These are phyloP conservation scores for Cladosporium phlei DNA, from an alignment of 2,329 filamentous ascomycete species.

Conservation along the genomic window DNA sequence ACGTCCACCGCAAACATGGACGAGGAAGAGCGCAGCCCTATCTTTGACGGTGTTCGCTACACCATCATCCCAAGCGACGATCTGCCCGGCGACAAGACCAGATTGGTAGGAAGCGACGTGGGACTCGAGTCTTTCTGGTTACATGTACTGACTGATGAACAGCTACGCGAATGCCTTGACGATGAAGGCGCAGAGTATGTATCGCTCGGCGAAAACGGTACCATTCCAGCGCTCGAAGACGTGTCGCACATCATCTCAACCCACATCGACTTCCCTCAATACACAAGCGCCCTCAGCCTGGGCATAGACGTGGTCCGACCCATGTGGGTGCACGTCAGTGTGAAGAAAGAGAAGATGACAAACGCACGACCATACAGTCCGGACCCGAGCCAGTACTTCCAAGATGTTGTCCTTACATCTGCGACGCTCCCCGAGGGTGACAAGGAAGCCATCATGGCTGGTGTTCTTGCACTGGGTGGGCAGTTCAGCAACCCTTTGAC, in stretches of 20 bases:
- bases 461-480: slow-evolving; percentile 83
- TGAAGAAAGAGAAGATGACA: slow-evolving; percentile 64
- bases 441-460: slow-evolving; percentile 86
- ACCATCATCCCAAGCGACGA: slow-evolving; percentile 40
- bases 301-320: slow-evolving; percentile 82
- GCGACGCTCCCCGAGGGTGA: slow-evolving; percentile 80
- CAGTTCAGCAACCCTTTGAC: slow-evolving; percentile 68
- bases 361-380: slow-evolving; percentile 83
- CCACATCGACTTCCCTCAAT: slow-evolving; percentile 89
- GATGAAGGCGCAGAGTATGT: slow-evolving; percentile 43
- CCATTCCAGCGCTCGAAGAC: slow-evolving; percentile 38
- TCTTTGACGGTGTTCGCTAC: slow-evolving; percentile 39
- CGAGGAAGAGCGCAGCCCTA: slow-evolving; percentile 2
- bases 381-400: slow-evolving; percentile 85
- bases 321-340: slow-evolving; percentile 69
- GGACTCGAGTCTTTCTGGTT: no score
- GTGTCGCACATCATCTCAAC: slow-evolving; percentile 66
- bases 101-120: neutral
- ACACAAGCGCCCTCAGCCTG: slow-evolving; percentile 64
- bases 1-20: neutral
- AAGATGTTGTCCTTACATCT: slow-evolving; percentile 74
- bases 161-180: slow-evolving; percentile 14
- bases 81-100: slow-evolving; percentile 19
- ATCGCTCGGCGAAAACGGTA: slow-evolving; percentile 36
- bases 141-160: neutral